phyloP scores from a whole-genome alignment of 139 green algal species.

The Mesotaenium endlicherianum region DNA sequence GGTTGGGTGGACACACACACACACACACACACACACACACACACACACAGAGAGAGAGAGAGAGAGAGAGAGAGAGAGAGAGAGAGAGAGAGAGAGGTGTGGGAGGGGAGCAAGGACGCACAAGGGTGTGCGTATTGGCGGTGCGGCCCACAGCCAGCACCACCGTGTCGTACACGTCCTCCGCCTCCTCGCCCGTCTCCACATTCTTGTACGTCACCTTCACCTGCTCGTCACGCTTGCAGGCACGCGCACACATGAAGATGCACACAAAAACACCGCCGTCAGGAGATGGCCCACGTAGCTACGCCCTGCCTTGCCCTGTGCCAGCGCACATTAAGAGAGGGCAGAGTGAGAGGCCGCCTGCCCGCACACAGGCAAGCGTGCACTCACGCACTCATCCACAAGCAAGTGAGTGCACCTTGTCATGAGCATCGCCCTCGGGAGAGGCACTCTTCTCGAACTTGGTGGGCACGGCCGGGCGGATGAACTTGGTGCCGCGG shows the following conservation, averaged over 20 bases:
- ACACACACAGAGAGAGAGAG: background rate
- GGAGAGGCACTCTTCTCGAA: constrained; percentile 53
- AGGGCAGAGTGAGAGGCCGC: no score
- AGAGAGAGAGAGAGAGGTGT: background rate
- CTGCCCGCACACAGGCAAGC: no score
- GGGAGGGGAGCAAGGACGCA: constrained; percentile 28
- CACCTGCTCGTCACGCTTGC: constrained; percentile 20
- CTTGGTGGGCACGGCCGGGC: constrained; percentile 39
- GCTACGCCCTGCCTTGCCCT: no score
- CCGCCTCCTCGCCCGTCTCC: constrained; percentile 46
- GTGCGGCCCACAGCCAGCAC: constrained; percentile 61
- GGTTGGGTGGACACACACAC: background rate
- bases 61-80: background rate
- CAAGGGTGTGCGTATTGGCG: constrained; percentile 52
- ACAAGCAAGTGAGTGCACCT: background rate
- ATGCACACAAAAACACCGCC: no score
- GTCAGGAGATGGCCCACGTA: no score
- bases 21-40: background rate
- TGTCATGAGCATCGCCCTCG: background rate
- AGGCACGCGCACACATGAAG: constrained; percentile 1
- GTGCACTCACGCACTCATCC: background rate
- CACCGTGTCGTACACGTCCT: constrained; percentile 63
- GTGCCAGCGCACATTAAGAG: no score
- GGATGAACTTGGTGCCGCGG: constrained; percentile 53
- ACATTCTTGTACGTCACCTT: constrained; percentile 54